Conservation (phyloP, 2,329 filamentous ascomycete genomes). For the Alternaria ventricosa region DNA sequence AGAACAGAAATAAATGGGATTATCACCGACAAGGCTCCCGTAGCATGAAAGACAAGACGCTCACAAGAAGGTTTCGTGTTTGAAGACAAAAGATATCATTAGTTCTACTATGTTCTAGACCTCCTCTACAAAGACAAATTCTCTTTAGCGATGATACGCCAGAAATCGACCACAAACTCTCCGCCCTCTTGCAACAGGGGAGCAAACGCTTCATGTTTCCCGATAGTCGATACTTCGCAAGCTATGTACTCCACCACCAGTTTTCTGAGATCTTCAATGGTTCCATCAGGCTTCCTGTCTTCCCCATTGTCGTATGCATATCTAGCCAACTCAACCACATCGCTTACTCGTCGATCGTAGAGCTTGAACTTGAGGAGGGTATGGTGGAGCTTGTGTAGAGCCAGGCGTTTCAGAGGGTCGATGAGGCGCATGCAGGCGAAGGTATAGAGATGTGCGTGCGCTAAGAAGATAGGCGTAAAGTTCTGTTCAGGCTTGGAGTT, state of each 20-base stretch:
- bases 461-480: slow-evolving; percentile 34
- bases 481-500: slow-evolving; percentile 16
- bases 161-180: slow-evolving; percentile 32
- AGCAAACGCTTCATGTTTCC: slow-evolving; percentile 23
- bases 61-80: not conserved
- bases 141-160: not conserved
- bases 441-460: slow-evolving; percentile 39
- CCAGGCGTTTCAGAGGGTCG: slow-evolving; percentile 26
- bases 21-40: not conserved
- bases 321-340: slow-evolving; percentile 32
- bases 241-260: slow-evolving; percentile 34
- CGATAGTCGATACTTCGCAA: slow-evolving; percentile 25
- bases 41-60: not conserved
- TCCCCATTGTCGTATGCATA: slow-evolving; percentile 30
- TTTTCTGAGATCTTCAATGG: slow-evolving; percentile 26
- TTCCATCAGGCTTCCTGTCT: slow-evolving; percentile 14
- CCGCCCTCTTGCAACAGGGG: slow-evolving; percentile 32
- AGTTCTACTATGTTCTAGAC: not conserved
- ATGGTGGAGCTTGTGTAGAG: slow-evolving; percentile 37
- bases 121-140: not conserved
- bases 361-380: slow-evolving; percentile 33
- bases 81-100: not conserved
- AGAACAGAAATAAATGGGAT: not conserved
- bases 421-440: slow-evolving; percentile 35
- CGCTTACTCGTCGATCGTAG: slow-evolving; percentile 24